phyloP scores from a whole-genome alignment of 2,329 filamentous ascomycete genomes.

The Tolypocladium sp. region DNA sequence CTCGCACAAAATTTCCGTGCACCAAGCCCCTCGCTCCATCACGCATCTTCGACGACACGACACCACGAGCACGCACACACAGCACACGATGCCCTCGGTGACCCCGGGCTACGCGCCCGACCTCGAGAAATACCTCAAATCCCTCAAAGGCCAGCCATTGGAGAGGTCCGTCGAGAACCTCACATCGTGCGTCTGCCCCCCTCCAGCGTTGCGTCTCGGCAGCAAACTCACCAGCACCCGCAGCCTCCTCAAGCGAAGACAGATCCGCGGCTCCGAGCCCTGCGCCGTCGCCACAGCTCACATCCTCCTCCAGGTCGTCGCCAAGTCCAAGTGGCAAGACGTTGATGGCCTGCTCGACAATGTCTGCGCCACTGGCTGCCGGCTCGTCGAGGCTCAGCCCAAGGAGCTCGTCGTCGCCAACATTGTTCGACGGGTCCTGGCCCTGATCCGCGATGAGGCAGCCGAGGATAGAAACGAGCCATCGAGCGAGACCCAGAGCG shows the following conservation, averaged over 20 bases:
- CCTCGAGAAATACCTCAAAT: slow-evolving; percentile 69
- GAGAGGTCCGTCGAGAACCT: slow-evolving; percentile 79
- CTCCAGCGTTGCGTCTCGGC: neutral
- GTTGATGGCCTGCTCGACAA: slow-evolving; percentile 71
- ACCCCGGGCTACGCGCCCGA: slow-evolving; percentile 50
- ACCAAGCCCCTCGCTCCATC: neutral
- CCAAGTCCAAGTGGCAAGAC: slow-evolving; percentile 68
- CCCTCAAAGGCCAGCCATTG: slow-evolving; percentile 64
- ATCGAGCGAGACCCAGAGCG: slow-evolving; percentile 50
- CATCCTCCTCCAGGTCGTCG: slow-evolving; percentile 78
- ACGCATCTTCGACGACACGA: neutral
- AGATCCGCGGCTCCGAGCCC: slow-evolving; percentile 78
- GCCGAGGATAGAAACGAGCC: slow-evolving; percentile 66
- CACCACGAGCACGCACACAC: neutral
- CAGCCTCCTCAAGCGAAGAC: slow-evolving; percentile 80
- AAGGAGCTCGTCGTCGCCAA: slow-evolving; percentile 90
- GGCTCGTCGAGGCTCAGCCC: slow-evolving; percentile 74
- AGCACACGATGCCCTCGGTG: slow-evolving; percentile 22
- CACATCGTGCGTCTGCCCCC: slow-evolving; percentile 55
- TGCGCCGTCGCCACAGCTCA: slow-evolving; percentile 89
- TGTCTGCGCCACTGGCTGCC: slow-evolving; percentile 69
- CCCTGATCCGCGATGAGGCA: slow-evolving; percentile 84
- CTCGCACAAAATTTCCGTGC: neutral
- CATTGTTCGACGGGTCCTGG: slow-evolving; percentile 81
- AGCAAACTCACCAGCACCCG: slow-evolving; percentile 1